Evolutionary conservation across 345 rosid genomes (phyloP).

Genomic region (Jatropha curcas): DNA sequence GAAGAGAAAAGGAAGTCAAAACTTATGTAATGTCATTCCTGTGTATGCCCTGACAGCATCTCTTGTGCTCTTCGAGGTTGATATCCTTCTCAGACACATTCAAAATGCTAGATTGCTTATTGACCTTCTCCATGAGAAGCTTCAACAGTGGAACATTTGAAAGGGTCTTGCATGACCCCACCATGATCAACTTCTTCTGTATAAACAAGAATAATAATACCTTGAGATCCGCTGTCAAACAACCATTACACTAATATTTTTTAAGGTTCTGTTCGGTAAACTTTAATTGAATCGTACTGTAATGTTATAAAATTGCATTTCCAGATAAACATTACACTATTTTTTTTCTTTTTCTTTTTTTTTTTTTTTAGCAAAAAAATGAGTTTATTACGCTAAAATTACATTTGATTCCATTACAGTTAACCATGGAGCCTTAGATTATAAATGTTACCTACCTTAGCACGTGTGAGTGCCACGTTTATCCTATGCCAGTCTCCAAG

Average conservation of each 20-base stretch:
- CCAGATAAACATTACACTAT: too few species aligned
- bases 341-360: too few species aligned
- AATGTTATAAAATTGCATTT: too few species aligned
- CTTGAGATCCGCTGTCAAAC: neutral
- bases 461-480: conserved; percentile 89
- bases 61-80: conserved; percentile 25
- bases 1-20: neutral
- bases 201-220: neutral
- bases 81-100: conserved; percentile 43
- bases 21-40: too few species aligned
- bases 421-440: too few species aligned
- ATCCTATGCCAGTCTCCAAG: conserved; percentile 98
- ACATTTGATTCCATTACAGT: too few species aligned
- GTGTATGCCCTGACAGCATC: conserved; percentile 41
- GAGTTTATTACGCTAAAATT: too few species aligned
- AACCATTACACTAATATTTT: neutral
- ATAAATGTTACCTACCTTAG: conserved; percentile 55
- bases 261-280: too few species aligned
- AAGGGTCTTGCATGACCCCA: conserved; percentile 77
- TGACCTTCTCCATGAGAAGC: conserved; percentile 75
- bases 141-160: conserved; percentile 76
- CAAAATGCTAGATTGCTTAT: conserved; percentile 65
- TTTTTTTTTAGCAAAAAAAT: too few species aligned
- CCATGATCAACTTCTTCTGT: conserved; percentile 92
- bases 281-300: too few species aligned